Base-by-base conservation (phyloP, 345 rosid species). In the Bretschneidera sinensis region DNA sequence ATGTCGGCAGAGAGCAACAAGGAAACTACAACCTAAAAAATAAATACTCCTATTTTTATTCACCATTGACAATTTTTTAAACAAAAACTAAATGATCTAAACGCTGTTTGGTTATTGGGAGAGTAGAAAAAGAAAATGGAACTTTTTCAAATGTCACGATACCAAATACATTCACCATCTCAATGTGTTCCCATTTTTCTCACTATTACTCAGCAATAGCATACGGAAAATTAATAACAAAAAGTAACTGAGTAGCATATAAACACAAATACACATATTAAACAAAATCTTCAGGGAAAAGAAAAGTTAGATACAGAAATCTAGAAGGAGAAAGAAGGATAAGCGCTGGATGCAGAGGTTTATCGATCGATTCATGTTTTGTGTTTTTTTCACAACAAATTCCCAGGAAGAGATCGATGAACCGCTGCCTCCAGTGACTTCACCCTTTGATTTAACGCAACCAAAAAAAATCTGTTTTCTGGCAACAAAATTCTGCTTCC, bases 271-370 rank as follows among this genome's bases (percentile, higher is more conserved):
- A 1, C 10, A 21, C 11, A n/a, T 31, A 17, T 21, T 14, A 21
- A 11, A 39, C 1, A 13, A 31, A 48, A 23, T 21, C 6, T 4
- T 1, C 13, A 31, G 31, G 11, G 21, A 14, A 48, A 6, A 15
- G 21, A 23, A 25, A 19, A 48, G 5, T 0, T 6, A 17, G 15
- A 39, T 39, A 39, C 9, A 39, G 11, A 39, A 39, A 39, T 39
- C 33, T 28, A 8, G 24, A 54, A 10, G 48, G 8, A 7, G 16
- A 33, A 22, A 25, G 56, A 55, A 54, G 69, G 64, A 70, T n/a
- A 71, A 81, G 77, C 86, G 71, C 85, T 87, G 95, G 98, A 91
- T 91, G 98, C 98, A 91, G 98, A 91, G 98, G 98, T 91, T 91
- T 91, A 88, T 91, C 98, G 96, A 91, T 84, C 96, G 72, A 74